Evolutionary conservation across 805 yeast species (phyloP).

Genomic region (Saturnispora gosingensis): DNA sequence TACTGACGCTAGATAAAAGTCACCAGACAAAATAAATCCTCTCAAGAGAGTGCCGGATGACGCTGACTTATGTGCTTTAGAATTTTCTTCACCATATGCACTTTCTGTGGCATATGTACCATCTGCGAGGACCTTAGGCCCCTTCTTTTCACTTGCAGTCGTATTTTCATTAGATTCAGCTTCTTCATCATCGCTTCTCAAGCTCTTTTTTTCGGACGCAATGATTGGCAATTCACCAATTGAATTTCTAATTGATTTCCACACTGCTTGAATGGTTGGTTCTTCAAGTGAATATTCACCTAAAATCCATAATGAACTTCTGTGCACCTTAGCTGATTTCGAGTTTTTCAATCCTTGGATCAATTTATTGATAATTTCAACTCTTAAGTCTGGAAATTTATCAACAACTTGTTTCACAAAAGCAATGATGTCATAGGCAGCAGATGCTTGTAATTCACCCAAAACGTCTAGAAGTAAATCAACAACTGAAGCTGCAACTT

Average conservation of each 20-base stretch:
- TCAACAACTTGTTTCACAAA: constrained; percentile 93
- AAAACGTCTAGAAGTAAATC: constrained; percentile 80
- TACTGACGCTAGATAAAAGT: constrained; percentile 83
- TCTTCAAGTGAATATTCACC: constrained; percentile 84
- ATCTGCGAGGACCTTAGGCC: constrained; percentile 91
- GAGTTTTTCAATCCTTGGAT: constrained; percentile 53
- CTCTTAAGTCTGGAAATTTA: constrained; percentile 73
- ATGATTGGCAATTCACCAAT: constrained; percentile 89
- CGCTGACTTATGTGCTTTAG: constrained; percentile 25
- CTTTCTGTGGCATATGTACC: constrained; percentile 97
- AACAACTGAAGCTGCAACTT: constrained; percentile 86
- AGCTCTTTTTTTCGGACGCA: constrained; percentile 53
- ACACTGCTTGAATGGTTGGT: constrained; percentile 64
- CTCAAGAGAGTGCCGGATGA: constrained; percentile 60
- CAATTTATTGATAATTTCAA: constrained; percentile 53
- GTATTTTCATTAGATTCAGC: constrained; percentile 13
- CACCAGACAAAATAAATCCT: constrained; percentile 73
- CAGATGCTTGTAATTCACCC: constrained; percentile 71
- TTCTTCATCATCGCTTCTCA: constrained; percentile 11
- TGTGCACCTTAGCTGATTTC: constrained; percentile 81
- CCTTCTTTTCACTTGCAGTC: constrained; percentile 30
- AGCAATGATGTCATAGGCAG: constrained; percentile 84
- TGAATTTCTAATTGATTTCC: constrained; percentile 77
- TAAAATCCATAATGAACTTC: constrained; percentile 91
- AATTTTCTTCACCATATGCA: constrained; percentile 49